These are phyloP conservation scores for Knoxia roxburghii DNA, from an alignment of 257 asterid genomes.

Conservation along the genomic window DNA sequence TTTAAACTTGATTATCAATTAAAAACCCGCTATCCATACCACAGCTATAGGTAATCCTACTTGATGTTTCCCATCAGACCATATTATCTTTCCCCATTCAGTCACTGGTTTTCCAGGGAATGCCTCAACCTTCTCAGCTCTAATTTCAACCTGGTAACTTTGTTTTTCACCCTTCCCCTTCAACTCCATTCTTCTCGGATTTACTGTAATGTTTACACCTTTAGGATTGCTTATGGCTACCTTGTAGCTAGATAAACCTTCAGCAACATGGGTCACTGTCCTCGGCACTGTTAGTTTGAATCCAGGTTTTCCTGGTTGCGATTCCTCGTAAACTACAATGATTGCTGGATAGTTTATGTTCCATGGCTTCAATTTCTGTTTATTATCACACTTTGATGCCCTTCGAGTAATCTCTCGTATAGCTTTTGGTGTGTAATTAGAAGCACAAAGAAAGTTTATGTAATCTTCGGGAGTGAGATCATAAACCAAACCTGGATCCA, in stretches of 20 bases:
- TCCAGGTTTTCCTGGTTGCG: not conserved
- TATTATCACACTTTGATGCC: conserved; percentile 28
- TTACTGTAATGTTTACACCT: conserved; percentile 36
- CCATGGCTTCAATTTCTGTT: conserved; percentile 43
- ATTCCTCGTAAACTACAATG: conserved; percentile 36
- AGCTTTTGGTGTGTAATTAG: conserved; percentile 37
- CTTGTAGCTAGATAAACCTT: conserved; percentile 25
- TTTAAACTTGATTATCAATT: no score
- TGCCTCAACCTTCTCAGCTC: conserved; percentile 41
- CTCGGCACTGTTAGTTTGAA: conserved; percentile 30
- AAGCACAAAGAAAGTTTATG: conserved; percentile 61
- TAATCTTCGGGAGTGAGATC: conserved; percentile 48
- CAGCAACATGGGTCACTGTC: conserved; percentile 55
- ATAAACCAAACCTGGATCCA: conserved; percentile 75
- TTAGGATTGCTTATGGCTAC: conserved; percentile 36
- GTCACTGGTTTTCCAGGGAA: conserved; percentile 32
- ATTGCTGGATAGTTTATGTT: conserved; percentile 75
- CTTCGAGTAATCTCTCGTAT: conserved; percentile 40
- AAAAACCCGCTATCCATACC: conserved; percentile 34
- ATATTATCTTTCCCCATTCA: conserved; percentile 54
- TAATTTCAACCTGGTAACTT: conserved; percentile 40
- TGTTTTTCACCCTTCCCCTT: conserved; percentile 37
- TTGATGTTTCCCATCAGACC: conserved; percentile 57
- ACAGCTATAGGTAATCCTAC: conserved; percentile 70
- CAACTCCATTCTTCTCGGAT: conserved; percentile 46